phyloP scores from a whole-genome alignment of 345 rosid genomes.

The Isatis tinctoria region DNA sequence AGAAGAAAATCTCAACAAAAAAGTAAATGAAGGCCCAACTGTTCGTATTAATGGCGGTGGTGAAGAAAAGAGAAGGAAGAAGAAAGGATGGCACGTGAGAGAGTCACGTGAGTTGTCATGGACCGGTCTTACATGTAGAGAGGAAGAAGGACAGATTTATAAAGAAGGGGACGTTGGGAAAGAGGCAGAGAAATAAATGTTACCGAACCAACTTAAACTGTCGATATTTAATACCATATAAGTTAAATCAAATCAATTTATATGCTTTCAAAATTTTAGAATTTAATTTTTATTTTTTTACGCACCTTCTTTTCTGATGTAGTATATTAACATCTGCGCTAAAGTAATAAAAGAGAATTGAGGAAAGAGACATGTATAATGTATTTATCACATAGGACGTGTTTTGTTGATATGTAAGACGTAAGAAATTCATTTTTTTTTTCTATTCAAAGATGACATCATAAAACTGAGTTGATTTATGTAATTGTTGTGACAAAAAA shows the following conservation, averaged over 20 bases:
- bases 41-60: constrained; percentile 23
- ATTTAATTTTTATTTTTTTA: too few relatives aligned
- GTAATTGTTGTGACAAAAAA: too few relatives aligned
- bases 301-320: too few relatives aligned
- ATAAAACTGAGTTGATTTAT: too few relatives aligned
- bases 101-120: constrained; percentile 29
- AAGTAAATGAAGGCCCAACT: not conserved
- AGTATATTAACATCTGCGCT: not conserved
- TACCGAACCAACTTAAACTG: constrained; percentile 21
- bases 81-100: constrained; percentile 9
- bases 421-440: not conserved
- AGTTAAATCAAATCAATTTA: too few relatives aligned
- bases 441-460: too few relatives aligned
- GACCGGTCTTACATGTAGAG: constrained; percentile 9
- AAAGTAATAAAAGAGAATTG: not conserved
- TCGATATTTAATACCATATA: constrained; percentile 25
- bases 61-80: not conserved
- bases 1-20: too few relatives aligned
- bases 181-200: constrained; percentile 31
- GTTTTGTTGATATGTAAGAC: not conserved
- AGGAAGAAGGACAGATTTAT: not conserved
- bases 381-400: too few relatives aligned
- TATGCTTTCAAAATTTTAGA: too few relatives aligned
- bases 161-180: constrained; percentile 2
- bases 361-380: not conserved